A percentile compares a stretch with the other conserved stretches of the same genome.
These are phyloP conservation scores for Paraphoma chrysanthemicola DNA, from an alignment of 2,329 filamentous ascomycete genomes.

Conservation along the genomic window DNA sequence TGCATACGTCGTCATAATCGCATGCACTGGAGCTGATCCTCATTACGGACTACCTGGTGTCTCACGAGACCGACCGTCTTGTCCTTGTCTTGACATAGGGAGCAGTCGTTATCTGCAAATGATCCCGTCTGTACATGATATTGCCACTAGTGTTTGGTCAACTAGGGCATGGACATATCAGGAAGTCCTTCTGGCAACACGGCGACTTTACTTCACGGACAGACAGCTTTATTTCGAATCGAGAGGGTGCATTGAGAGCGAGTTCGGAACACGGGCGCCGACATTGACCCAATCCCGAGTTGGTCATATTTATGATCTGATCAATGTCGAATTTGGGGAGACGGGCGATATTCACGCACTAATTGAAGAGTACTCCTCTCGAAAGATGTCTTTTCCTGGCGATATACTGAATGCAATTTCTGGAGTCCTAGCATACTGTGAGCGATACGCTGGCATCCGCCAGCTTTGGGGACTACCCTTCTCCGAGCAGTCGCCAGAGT, in stretches of 20 bases:
- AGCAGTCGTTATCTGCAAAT: background rate
- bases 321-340: background rate
- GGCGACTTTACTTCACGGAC: slow-evolving; percentile 1
- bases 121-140: slow-evolving; percentile 1
- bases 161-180: slow-evolving; percentile 6
- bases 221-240: slow-evolving; percentile 1
- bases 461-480: background rate
- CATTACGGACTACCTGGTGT: slow-evolving; percentile 2
- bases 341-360: background rate
- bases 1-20: background rate
- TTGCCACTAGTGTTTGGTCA: background rate
- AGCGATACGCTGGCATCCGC: background rate
- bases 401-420: slow-evolving; percentile 2
- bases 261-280: background rate
- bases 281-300: background rate
- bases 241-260: background rate
- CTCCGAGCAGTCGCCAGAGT: background rate
- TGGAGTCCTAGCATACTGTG: background rate
- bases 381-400: background rate
- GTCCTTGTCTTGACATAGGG: background rate
- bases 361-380: background rate
- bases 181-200: background rate
- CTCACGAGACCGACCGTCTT: background rate
- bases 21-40: background rate
- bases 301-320: background rate